Evolutionary conservation across 1,139 yeast species (phyloP).

Genomic region (Ogataea hybrid): DNA sequence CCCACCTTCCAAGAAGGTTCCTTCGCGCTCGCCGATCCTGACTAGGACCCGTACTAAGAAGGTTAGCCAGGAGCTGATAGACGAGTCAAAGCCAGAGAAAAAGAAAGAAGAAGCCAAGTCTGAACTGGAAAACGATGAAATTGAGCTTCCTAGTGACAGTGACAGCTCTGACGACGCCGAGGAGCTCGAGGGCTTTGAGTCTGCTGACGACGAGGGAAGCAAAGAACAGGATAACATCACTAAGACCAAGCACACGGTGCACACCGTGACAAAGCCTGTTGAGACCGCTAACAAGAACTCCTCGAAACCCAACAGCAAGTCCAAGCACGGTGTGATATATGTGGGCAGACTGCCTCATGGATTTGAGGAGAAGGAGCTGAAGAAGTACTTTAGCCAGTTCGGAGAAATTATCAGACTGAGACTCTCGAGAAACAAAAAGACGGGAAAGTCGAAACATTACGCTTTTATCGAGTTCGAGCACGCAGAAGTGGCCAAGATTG

Average conservation of each 20-base stretch:
- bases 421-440: slow-evolving; percentile 82
- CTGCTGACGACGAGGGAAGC: slow-evolving; percentile 16
- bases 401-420: slow-evolving; percentile 79
- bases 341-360: slow-evolving; percentile 93
- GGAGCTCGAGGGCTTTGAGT: slow-evolving; percentile 8
- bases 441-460: slow-evolving; percentile 91
- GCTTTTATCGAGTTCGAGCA: slow-evolving; percentile 85
- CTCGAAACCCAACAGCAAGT: slow-evolving; percentile 25
- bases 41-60: slow-evolving; percentile 20
- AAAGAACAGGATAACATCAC: slow-evolving; percentile 13
- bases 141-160: slow-evolving; percentile 28
- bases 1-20: slow-evolving; percentile 12
- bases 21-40: slow-evolving; percentile 22
- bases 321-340: slow-evolving; percentile 66
- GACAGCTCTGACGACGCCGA: slow-evolving; percentile 18
- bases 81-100: slow-evolving; percentile 6
- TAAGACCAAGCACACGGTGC: slow-evolving; percentile 18
- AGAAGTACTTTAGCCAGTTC: slow-evolving; percentile 82
- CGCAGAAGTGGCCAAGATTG: slow-evolving; percentile 76
- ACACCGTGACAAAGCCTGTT: slow-evolving; percentile 33
- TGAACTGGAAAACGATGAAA: slow-evolving; percentile 18
- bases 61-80: slow-evolving; percentile 8
- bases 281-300: slow-evolving; percentile 17
- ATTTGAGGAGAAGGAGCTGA: slow-evolving; percentile 81
- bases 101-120: slow-evolving; percentile 6